Evolutionary conservation across 2,329 filamentous ascomycete genomes (phyloP).

Genomic region (Trichoderma atroviride): DNA sequence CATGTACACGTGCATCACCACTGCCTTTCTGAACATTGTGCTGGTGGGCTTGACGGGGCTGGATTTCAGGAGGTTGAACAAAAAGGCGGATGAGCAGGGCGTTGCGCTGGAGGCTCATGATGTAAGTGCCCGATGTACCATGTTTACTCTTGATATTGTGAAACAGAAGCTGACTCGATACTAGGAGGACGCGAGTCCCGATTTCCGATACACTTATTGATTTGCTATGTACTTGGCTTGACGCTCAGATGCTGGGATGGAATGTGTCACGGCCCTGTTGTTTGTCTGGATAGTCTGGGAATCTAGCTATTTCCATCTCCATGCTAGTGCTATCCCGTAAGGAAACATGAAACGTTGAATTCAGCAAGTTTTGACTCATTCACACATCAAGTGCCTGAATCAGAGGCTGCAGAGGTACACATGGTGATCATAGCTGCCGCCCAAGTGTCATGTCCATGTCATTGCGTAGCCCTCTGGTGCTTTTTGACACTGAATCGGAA

Average conservation of each 20-base stretch:
- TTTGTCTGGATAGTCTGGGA: not conserved
- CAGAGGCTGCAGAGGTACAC: not conserved
- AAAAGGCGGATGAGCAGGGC: constrained; percentile 56
- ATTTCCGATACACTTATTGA: constrained; percentile 41
- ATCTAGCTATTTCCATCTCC: not conserved
- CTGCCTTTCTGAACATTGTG: constrained; percentile 49
- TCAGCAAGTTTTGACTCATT: not conserved
- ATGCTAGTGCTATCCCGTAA: not conserved
- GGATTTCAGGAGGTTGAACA: constrained; percentile 49
- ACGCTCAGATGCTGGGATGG: not conserved
- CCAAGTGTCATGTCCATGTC: not conserved
- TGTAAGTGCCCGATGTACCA: constrained; percentile 42
- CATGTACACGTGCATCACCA: constrained; percentile 58
- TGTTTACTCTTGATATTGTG: too few relatives aligned
- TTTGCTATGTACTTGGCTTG: not conserved
- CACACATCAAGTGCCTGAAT: not conserved
- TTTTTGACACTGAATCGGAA: not conserved
- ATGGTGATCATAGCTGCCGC: not conserved
- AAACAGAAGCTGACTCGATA: not conserved
- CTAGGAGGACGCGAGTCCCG: constrained; percentile 35
- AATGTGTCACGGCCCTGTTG: not conserved
- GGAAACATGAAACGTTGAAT: not conserved
- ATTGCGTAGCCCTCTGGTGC: not conserved
- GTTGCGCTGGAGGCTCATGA: constrained; percentile 54
- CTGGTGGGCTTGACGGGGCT: constrained; percentile 48